Evolutionary conservation across 176 grass and related monocot species (phyloP).

Genomic region (Coix lacrymajobi): DNA sequence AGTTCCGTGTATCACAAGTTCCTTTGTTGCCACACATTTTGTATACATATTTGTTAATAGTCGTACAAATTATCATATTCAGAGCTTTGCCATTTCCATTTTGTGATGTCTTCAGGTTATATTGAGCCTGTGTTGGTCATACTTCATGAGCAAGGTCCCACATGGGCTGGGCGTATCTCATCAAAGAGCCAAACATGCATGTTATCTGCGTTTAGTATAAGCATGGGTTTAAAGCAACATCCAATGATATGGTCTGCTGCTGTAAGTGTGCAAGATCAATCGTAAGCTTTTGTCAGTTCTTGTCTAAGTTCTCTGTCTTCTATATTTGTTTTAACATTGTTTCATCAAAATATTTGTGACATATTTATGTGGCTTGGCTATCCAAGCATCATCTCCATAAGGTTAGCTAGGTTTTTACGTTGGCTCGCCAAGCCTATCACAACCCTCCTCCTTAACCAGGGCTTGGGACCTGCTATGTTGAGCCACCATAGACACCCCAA

Average conservation of each 20-base stretch:
- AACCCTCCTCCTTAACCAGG: too few species aligned
- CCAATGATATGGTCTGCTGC: slow-evolving; percentile 92
- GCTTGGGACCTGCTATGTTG: too few species aligned
- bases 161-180: slow-evolving; percentile 87
- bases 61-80: neutral
- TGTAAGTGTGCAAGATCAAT: slow-evolving; percentile 57
- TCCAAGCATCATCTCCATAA: slow-evolving; percentile 5
- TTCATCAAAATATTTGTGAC: neutral
- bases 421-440: too few species aligned
- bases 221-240: slow-evolving; percentile 84
- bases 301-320: slow-evolving; percentile 25
- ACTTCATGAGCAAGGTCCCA: slow-evolving; percentile 89
- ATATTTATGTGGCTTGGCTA: neutral
- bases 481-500: too few species aligned
- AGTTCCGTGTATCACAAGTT: neutral
- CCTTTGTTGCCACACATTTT: neutral
- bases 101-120: slow-evolving; percentile 63
- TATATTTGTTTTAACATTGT: neutral
- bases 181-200: slow-evolving; percentile 92
- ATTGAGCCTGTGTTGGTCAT: slow-evolving; percentile 96
- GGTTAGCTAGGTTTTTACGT: too few species aligned
- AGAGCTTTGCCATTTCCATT: slow-evolving; percentile 9
- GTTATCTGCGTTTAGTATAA: slow-evolving; percentile 95
- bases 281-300: slow-evolving; percentile 21
- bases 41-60: slow-evolving; percentile 1